Evolutionary conservation across 768 basidiomycete genomes (phyloP), one percentile per base, ranked within the genome.

Genomic region (Candolleomyces aberdarensis): DNA sequence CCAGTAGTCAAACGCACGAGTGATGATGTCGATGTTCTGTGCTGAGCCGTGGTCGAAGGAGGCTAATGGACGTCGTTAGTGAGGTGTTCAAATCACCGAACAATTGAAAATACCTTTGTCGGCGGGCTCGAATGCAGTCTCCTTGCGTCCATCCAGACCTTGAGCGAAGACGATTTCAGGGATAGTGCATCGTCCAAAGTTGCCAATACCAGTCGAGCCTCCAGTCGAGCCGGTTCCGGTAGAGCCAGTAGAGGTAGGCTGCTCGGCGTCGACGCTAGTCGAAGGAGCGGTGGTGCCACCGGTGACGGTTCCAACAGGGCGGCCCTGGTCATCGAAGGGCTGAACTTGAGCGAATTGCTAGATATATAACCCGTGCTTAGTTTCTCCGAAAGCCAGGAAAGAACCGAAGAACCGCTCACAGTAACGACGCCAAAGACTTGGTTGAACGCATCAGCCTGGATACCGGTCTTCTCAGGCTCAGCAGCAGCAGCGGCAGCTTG

Each of bases 1-100:
- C 17, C 39, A 46, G 44, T 32, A 26, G 32, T 68, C 36, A 41
- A 20, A 68, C 74, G 22, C 63, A 74, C 81, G 77, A 14, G 83
- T 79, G 73, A 87, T 86, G 68, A 86, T 84, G 63, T 73, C 76
- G 64, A 84, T 82, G 68, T 80, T 79, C 64, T 85, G 78, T n/a
- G 85, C 85, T 15, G 85, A 85, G 46, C 83, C 83, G 64, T 86
- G 84, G 72, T 75, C 77, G 75, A 73, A 85, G 0, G 80, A 80
- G 5, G 69, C 80, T 80, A 56, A 46, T 46, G 8, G 15, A 55
- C 43, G 22, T 46, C 31, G 58, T n/a, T 49, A 17, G 53, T 11
- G 32, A 26, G 53, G 11, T 15, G 10, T 19, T 6, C 8, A 36
- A 19, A 39, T 19, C 32, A 50, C 26, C 41, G 41, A 44, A 9